Evolutionary conservation across 352 stramenopile species (phyloP).

Genomic region (Pythium sukuiense): DNA sequence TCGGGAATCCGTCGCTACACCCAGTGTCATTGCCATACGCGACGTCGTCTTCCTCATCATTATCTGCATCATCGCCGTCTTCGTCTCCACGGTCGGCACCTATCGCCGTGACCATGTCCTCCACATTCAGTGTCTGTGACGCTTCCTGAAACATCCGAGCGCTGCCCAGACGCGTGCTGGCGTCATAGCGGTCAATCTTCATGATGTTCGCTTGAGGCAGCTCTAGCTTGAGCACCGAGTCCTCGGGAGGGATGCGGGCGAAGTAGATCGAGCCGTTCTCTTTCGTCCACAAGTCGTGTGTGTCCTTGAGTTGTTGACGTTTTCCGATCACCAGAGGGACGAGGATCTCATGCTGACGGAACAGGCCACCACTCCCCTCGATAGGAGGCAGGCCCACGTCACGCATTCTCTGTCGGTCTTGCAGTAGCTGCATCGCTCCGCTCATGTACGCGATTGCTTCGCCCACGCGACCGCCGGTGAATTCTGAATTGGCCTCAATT

Average conservation of each 20-base stretch:
- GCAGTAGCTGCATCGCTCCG: slow-evolving; percentile 25
- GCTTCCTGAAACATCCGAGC: slow-evolving; percentile 14
- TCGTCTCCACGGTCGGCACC: slow-evolving; percentile 7
- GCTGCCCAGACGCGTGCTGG: slow-evolving; percentile 20
- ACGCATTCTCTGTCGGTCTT: slow-evolving; percentile 28
- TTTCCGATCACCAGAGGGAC: slow-evolving; percentile 20
- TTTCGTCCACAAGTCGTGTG: slow-evolving; percentile 15
- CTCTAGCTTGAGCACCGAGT: slow-evolving; percentile 20
- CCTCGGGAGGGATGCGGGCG: slow-evolving; percentile 27
- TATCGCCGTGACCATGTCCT: slow-evolving; percentile 7
- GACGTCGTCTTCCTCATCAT: not conserved
- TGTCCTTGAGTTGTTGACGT: slow-evolving; percentile 11
- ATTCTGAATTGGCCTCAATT: slow-evolving; percentile 28
- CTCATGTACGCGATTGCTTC: slow-evolving; percentile 33
- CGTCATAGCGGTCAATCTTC: slow-evolving; percentile 26
- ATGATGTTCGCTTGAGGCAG: slow-evolving; percentile 37
- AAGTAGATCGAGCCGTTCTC: slow-evolving; percentile 41
- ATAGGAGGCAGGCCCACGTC: slow-evolving; percentile 24
- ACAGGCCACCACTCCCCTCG: slow-evolving; percentile 8
- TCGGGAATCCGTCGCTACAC: not conserved
- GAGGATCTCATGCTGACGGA: slow-evolving; percentile 13
- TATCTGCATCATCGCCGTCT: slow-evolving; percentile 18
- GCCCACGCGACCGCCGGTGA: slow-evolving; percentile 24
- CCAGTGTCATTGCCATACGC: not conserved
- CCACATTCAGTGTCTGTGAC: not conserved